Base-by-base conservation (phyloP, 345 rosid genomes). In the Kandelia obovata region DNA sequence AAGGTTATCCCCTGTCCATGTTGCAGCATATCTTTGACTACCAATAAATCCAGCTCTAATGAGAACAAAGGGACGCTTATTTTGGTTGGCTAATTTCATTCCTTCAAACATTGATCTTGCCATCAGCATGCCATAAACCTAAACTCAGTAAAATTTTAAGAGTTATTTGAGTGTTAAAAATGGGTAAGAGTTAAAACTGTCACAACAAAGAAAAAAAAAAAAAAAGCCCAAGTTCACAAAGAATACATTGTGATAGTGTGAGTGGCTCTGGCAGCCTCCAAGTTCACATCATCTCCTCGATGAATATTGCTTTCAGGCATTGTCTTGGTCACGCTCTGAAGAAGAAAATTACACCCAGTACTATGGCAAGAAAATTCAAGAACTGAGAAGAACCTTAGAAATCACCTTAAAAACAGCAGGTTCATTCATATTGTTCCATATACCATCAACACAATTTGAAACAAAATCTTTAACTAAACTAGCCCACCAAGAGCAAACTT, bases 381-480 rank as follows among this genome's bases (percentile, higher is more conserved):
- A 25, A 17, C 43, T 7, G 7, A 64, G 49, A 72, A 21, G 13
- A 26, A 69, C n/a, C 27, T 52, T 6, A 62, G 56, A 53, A 61
- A 62, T 72, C 74, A 91, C 98, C 89, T 91, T 89, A 77, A 93
- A 93, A 62, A 93, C 59, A 66, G 96, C 84, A 7, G 98, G 97
- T 82, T 93, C 98, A 23, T 93, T 93, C 98, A 93, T 93, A 78
- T 93, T 97, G 63, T 93, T 93, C 98, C 98, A 91, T 77, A 93
- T 93, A 60, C 98, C 98, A 81, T 93, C 97, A 68, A 91, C 97
- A 61, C 97, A 96, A 81, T 84, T 86, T 71, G 91, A 82, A 70
- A 75, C 58, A 53, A 91, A 93, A 70, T 89, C 94, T 68, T 85
- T 91, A 59, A 93, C 97, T 55, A 85, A 78, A 80, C 64, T 70